Conservation (phyloP, 2,329 filamentous ascomycete species). For the Fusarium sororula region DNA sequence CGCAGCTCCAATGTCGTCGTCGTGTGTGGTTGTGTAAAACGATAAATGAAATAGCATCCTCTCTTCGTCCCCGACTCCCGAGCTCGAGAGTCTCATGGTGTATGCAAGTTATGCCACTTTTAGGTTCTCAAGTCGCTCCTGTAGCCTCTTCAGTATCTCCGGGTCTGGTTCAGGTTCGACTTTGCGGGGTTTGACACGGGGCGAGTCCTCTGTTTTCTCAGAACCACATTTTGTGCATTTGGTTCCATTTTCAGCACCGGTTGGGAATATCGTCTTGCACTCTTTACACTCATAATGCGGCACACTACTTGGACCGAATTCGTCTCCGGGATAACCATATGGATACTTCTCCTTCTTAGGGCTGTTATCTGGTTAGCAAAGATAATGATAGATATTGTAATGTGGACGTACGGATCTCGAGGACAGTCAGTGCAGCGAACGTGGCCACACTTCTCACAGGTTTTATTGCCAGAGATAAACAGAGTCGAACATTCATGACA, state of each 20-base stretch:
- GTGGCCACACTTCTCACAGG: conserved; percentile 75
- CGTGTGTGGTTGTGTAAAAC: conserved; percentile 14
- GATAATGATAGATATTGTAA: conserved; percentile 2
- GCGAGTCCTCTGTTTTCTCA: conserved; percentile 67
- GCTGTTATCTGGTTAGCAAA: conserved; percentile 48
- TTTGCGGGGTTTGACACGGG: conserved; percentile 66
- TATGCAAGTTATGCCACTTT: conserved; percentile 45
- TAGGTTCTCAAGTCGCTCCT: conserved; percentile 62
- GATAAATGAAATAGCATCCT: conserved; percentile 34
- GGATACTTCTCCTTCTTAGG: conserved; percentile 75
- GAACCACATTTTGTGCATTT: conserved; percentile 69
- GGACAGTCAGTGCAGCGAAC: conserved; percentile 82
- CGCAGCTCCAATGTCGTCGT: conserved; percentile 25
- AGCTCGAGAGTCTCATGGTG: background rate
- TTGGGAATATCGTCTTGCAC: conserved; percentile 68
- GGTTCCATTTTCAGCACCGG: conserved; percentile 59
- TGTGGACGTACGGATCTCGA: conserved; percentile 74
- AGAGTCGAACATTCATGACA: conserved; percentile 78
- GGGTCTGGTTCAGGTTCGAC: conserved; percentile 70
- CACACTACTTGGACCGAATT: conserved; percentile 60
- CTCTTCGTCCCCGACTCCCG: conserved; percentile 31
- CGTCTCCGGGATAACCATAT: conserved; percentile 75
- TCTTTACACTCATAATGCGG: conserved; percentile 68
- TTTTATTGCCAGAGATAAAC: conserved; percentile 68
- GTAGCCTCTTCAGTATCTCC: conserved; percentile 65